phyloP scores from a whole-genome alignment of 1,284 basidiomycete genomes.

The Rhizoctonia solani region DNA sequence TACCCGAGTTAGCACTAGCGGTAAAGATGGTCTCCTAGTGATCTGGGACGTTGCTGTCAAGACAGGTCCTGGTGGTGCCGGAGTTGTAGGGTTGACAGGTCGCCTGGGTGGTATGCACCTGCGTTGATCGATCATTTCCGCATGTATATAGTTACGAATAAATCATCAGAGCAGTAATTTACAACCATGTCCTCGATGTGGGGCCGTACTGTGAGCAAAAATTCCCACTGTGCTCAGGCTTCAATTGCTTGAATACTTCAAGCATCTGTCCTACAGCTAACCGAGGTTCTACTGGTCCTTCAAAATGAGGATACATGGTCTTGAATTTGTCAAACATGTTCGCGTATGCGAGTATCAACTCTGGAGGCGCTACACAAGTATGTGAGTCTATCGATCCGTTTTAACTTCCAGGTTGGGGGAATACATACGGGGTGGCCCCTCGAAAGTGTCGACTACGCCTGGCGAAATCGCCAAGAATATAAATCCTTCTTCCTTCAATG shows the following conservation, averaged over 20 bases:
- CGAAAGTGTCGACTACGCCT: slow-evolving; percentile 47
- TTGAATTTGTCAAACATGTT: slow-evolving; percentile 1
- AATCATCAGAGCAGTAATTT: too few relatives aligned
- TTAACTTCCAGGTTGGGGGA: neutral
- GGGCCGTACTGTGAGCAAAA: slow-evolving; percentile 13
- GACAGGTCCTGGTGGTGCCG: slow-evolving; percentile 40
- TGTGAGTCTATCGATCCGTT: neutral
- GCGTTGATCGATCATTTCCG: slow-evolving; percentile 42
- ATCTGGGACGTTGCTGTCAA: slow-evolving; percentile 82
- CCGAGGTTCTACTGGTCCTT: neutral
- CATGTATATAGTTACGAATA: too few relatives aligned
- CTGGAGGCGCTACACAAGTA: neutral
- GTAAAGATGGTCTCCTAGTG: slow-evolving; percentile 92
- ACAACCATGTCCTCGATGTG: slow-evolving; percentile 5
- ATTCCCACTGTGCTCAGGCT: slow-evolving; percentile 11
- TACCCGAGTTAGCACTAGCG: slow-evolving; percentile 84
- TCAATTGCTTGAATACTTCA: slow-evolving; percentile 5
- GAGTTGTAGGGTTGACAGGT: slow-evolving; percentile 40
- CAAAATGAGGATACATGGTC: neutral
- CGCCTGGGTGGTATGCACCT: slow-evolving; percentile 59
- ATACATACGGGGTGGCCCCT: neutral
- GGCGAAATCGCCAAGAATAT: slow-evolving; percentile 48
- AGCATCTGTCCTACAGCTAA: neutral
- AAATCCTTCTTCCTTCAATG: slow-evolving; percentile 47
- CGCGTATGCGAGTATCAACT: neutral